Percentiles rank a stretch among this genome's conserved stretches.
Evolutionary conservation across 495 filamentous ascomycete genomes (phyloP).

Genomic region (Hyaloscypha bicolor): DNA sequence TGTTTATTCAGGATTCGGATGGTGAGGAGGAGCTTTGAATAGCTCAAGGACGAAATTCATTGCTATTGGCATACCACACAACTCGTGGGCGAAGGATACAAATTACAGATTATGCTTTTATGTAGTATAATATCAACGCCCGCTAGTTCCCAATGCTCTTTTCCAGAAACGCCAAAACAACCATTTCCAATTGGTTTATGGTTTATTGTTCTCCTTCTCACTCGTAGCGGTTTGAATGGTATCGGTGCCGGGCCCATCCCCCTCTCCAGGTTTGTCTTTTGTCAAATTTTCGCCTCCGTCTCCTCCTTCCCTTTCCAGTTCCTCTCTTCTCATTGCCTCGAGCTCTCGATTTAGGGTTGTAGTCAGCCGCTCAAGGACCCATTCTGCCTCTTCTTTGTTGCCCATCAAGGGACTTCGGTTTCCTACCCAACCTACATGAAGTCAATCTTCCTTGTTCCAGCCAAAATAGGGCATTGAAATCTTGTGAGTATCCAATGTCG

Average conservation of each 20-base stretch:
- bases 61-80: neutral
- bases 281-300: conserved; percentile 1
- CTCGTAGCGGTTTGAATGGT: neutral
- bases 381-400: conserved; percentile 72
- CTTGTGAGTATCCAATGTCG: too few species aligned
- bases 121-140: neutral
- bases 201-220: neutral
- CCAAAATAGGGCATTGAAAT: neutral
- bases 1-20: conserved; percentile 47
- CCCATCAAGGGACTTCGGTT: conserved; percentile 73
- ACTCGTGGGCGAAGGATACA: neutral
- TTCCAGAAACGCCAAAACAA: neutral
- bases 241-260: neutral
- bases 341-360: conserved; percentile 57
- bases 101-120: neutral
- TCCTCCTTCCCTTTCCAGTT: conserved; percentile 9
- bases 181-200: neutral
- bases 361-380: conserved; percentile 71
- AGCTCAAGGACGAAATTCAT: neutral
- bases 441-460: neutral
- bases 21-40: conserved; percentile 39
- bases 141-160: neutral
- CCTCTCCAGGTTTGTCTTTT: conserved; percentile 4
- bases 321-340: conserved; percentile 34
- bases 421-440: conserved; percentile 63